phyloP scores from a whole-genome alignment of 768 basidiomycete species.

The Russula abietina region DNA sequence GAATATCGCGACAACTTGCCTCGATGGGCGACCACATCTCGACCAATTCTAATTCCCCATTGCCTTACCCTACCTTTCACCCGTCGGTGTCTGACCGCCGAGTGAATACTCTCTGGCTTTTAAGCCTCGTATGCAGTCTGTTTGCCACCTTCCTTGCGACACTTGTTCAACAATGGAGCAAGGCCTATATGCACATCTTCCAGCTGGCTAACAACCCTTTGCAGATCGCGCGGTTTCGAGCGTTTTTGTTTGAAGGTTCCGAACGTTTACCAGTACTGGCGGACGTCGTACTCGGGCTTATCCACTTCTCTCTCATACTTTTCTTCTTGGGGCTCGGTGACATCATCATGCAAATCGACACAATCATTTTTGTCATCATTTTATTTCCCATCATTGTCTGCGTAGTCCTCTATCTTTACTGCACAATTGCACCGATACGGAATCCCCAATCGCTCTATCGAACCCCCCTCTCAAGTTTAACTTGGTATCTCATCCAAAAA shows the following conservation, averaged over 20 bases:
- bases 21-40: not conserved
- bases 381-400: not conserved
- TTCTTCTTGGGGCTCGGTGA: slow-evolving; percentile 1
- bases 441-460: not conserved
- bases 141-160: not conserved
- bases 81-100: not conserved
- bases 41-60: not conserved
- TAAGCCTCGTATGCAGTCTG: slow-evolving; percentile 4
- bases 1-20: slow-evolving; percentile 3
- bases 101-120: not conserved
- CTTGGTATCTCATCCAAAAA: not conserved
- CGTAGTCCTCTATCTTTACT: not conserved
- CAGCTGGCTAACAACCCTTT: not conserved
- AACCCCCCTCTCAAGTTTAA: not conserved
- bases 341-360: not conserved
- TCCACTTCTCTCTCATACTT: not conserved
- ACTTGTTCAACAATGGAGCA: slow-evolving; percentile 2
- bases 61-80: not conserved
- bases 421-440: not conserved
- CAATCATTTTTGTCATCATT: not conserved
- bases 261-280: not conserved
- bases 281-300: not conserved
- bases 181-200: not conserved
- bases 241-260: not conserved
- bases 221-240: not conserved